Evolutionary conservation across 1,284 basidiomycete genomes (phyloP), one percentile per base, ranked within the genome.

Genomic region (Fomitopsis pinicola): DNA sequence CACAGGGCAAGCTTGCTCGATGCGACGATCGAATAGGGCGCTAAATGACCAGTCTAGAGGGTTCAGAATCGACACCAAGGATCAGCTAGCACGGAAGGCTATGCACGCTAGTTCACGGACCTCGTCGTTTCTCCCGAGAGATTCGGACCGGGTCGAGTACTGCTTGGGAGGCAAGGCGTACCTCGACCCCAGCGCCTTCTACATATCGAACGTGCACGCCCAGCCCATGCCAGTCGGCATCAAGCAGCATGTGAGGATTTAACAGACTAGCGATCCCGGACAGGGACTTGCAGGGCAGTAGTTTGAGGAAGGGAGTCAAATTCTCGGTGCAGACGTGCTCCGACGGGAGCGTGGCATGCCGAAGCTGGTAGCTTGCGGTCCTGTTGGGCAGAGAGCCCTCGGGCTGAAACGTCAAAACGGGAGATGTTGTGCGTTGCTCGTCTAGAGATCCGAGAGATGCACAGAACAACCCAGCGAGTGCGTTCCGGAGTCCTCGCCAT

Each of bases 271-370:
- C 92, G n/a, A 98, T 82, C 10, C 97, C 97, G 0, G 94, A 94
- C n/a, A 83, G 78, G 2, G 91, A 86, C 72, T 97, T 94, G 81
- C 96, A 98, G 0, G 97, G 97, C 2, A 99, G 79, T 6, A 98
- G 86, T 70, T 96, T 95, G 60, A 98, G 82, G 75, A 98, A 96
- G 0, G 97, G 97, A 0, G 96, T 97, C 6, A 99, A 78, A 73
- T 98, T 98, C 72, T 99, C 97, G 2, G 97, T 99, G 72, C 97
- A 99, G 17, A 97, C 91, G 64, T 89, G 82, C 69, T 95, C 91
- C 7, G 87, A 92, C 4, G 91, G 90, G 10, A 92, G 82, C 19
- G 87, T 85, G 0, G 89, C 92, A 67, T 95, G 91, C 54, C 88
- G 85, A 36, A 92, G 78, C 57, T 80, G 76, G 64, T 90, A 82